phyloP scores from a whole-genome alignment of 345 rosid genomes.

The Eucalyptus marginata region DNA sequence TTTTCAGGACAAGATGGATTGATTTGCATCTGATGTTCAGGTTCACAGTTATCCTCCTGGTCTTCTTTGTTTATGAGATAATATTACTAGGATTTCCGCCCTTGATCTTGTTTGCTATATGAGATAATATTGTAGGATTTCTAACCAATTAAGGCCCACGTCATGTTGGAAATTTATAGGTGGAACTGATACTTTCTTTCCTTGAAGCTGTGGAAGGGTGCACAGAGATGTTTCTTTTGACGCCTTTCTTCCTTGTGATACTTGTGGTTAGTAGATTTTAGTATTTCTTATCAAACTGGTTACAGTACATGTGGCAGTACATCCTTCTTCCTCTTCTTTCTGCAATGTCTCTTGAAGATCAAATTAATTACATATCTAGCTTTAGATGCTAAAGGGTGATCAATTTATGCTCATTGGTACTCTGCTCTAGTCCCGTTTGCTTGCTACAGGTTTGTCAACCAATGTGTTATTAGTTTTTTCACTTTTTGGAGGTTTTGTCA shows the following conservation, averaged over 20 bases:
- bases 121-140: background rate
- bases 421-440: background rate
- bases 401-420: background rate
- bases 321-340: background rate
- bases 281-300: background rate
- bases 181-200: constrained; percentile 58
- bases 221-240: constrained; percentile 49
- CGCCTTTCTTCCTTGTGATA: constrained; percentile 70
- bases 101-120: background rate
- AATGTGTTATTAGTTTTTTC: background rate
- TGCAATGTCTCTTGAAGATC: background rate
- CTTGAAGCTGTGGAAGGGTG: constrained; percentile 79
- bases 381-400: background rate
- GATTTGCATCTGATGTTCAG: constrained; percentile 50
- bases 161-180: constrained; percentile 16
- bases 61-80: background rate
- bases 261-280: constrained; percentile 44
- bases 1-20: constrained; percentile 47
- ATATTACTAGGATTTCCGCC: background rate
- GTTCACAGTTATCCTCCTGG: constrained; percentile 15
- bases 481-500: background rate
- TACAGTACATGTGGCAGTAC: background rate
- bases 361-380: background rate
- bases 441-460: background rate
- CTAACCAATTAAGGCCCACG: background rate